These are phyloP conservation scores for Zasmidium citrigriseum DNA, from an alignment of 2,329 filamentous ascomycete genomes.

Conservation along the genomic window DNA sequence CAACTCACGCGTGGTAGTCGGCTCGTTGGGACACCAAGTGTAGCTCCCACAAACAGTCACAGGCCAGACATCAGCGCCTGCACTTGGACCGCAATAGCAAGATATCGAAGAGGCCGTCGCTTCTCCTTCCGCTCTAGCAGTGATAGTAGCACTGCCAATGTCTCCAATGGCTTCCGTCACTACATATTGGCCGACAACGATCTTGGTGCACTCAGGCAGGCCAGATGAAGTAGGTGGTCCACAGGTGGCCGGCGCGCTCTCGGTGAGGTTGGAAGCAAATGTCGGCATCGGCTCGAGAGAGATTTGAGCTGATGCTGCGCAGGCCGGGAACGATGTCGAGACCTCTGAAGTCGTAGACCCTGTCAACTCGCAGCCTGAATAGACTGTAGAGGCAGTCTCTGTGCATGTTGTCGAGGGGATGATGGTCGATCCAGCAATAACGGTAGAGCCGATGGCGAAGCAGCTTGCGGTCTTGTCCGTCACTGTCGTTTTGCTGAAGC, in stretches of 20 bases:
- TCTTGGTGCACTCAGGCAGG: background rate
- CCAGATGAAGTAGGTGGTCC: conserved; percentile 1
- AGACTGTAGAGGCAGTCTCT: conserved; percentile 4
- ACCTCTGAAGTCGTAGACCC: conserved; percentile 8
- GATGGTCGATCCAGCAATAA: conserved; percentile 2
- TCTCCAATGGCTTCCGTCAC: background rate
- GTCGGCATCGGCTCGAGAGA: conserved; percentile 5
- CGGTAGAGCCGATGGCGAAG: conserved; percentile 7
- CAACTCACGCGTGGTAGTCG: background rate
- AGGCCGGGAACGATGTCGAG: conserved; percentile 6
- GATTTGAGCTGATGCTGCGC: background rate
- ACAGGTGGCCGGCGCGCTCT: background rate
- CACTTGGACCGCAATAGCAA: conserved; percentile 3
- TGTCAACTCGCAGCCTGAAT: conserved; percentile 19
- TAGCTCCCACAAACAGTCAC: background rate
- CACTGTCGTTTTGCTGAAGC: conserved; percentile 11
- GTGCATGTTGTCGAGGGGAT: conserved; percentile 14
- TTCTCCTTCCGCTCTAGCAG: background rate
- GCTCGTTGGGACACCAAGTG: conserved; percentile 7
- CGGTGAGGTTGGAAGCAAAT: background rate
- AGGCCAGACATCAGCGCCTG: background rate
- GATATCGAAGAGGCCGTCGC: background rate
- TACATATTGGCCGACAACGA: background rate
- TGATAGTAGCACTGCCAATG: background rate
- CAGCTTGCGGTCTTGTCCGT: conserved; percentile 11